Evolutionary conservation across 2,329 filamentous ascomycete species (phyloP).

Genomic region (Elsinoe arachidis): DNA sequence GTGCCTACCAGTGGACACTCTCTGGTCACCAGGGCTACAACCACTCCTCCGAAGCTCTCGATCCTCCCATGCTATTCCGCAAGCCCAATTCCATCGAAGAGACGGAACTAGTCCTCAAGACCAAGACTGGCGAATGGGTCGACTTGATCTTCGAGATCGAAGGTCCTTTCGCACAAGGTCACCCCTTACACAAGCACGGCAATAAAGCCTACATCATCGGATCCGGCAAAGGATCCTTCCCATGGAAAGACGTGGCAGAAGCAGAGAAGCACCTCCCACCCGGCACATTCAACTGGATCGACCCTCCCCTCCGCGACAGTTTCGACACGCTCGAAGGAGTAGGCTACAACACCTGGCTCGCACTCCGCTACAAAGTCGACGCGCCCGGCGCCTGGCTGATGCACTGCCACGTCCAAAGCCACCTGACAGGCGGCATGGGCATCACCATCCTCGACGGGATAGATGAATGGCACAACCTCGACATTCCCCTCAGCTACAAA

Average conservation of each 20-base stretch:
- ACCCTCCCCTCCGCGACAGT: slow-evolving; percentile 47
- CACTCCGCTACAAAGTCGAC: slow-evolving; percentile 21
- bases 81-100: neutral
- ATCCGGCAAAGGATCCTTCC: slow-evolving; percentile 37
- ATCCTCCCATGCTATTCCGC: slow-evolving; percentile 15
- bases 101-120: neutral
- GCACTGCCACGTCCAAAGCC: slow-evolving; percentile 39
- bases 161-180: slow-evolving; percentile 38
- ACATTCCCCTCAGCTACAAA: slow-evolving; percentile 3
- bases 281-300: slow-evolving; percentile 47
- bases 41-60: slow-evolving; percentile 15
- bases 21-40: slow-evolving; percentile 17
- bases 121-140: slow-evolving; percentile 35
- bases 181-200: slow-evolving; percentile 57
- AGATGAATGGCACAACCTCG: slow-evolving; percentile 35
- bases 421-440: slow-evolving; percentile 41
- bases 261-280: slow-evolving; percentile 37
- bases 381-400: slow-evolving; percentile 42
- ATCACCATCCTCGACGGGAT: slow-evolving; percentile 41
- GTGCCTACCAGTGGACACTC: slow-evolving; percentile 19
- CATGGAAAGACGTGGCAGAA: slow-evolving; percentile 45
- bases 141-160: slow-evolving; percentile 46
- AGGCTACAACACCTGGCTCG: slow-evolving; percentile 30
- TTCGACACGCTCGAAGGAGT: slow-evolving; percentile 22
- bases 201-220: slow-evolving; percentile 53